Percentiles rank a stretch among this genome's conserved stretches.
Conservation (phyloP, 2,329 filamentous ascomycete species). For the Diaporthe citri region DNA sequence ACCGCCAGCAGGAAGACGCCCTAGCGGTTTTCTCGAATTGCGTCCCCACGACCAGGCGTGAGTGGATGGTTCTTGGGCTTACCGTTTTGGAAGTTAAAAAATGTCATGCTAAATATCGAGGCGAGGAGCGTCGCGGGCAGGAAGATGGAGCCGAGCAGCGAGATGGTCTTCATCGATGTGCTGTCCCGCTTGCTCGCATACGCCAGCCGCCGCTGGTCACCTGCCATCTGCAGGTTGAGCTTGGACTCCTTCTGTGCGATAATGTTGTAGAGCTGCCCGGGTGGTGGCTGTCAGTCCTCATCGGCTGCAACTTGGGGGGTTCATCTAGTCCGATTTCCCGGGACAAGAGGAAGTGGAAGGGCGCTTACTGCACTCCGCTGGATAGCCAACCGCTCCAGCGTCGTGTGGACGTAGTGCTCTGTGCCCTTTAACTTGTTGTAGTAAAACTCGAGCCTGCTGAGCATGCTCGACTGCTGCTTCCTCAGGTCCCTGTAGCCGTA, state of each 20-base stretch:
- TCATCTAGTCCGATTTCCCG: constrained; percentile 31
- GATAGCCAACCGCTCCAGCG: constrained; percentile 70
- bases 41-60: not conserved
- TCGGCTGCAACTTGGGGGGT: not conserved
- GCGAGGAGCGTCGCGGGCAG: constrained; percentile 73
- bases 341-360: not conserved
- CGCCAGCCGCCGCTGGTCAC: constrained; percentile 69
- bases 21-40: constrained; percentile 21
- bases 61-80: constrained; percentile 40
- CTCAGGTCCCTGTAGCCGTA: constrained; percentile 51
- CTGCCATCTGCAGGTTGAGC: constrained; percentile 73
- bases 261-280: constrained; percentile 71
- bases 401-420: constrained; percentile 73
- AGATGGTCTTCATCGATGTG: constrained; percentile 75
- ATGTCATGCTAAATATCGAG: constrained; percentile 75
- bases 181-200: constrained; percentile 72
- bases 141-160: constrained; percentile 73
- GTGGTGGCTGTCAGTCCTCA: constrained; percentile 4
- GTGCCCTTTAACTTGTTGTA: constrained; percentile 71
- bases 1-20: not conserved
- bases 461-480: constrained; percentile 65
- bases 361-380: constrained; percentile 70
- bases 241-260: constrained; percentile 75
- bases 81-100: constrained; percentile 72
- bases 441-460: constrained; percentile 70